Evolutionary conservation across 345 rosid genomes (phyloP), one percentile per base, ranked within the genome.

Genomic region (Eucalyptus sideroxylon): DNA sequence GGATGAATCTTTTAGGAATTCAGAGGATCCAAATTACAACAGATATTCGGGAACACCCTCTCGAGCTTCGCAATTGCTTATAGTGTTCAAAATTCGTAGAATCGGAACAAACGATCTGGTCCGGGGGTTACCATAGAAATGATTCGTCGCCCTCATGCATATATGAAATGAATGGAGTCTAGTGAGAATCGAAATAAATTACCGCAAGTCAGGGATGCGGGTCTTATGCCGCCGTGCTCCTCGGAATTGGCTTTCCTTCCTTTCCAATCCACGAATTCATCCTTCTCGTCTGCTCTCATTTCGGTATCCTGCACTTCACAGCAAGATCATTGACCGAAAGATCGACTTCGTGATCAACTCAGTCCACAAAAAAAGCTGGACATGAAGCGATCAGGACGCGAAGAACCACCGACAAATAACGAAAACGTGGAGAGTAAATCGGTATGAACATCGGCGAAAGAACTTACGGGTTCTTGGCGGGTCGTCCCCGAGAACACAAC

Each of bases 161-260:
- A 40, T 40, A 77, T 11, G 85, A 40, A 77, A 77, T 72, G 3
- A 34, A 4, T 4, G 4, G 47, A 12, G 47, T 11, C 45, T 2
- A 21, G 24, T 2, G 85, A 40, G 30, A 77, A 40, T 19, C 23
- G 15, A 77, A 40, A 40, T 77, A 23, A 88, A 42, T 89, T 93
- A 94, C 95, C 94, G 85, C 94, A 95, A 50, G 93, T 87, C 31
- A 95, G 56, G 27, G 67, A 87, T 34, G 96, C 95, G 89, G 95
- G 93, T 90, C 55, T 89, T 26, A 85, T 53, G 60, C 96, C 96
- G 50, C 95, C 94, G n/a, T 93, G 95, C 67, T 91, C 92, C 62
- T 89, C 90, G 62, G 92, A 89, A 67, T 90, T 88, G 27, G 94
- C 93, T 67, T 89, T 92, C 88, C 89, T 87, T 31, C 95, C 95